Evolutionary conservation across 257 asterid species (phyloP).

Genomic region (Rubia yunnanensis): DNA sequence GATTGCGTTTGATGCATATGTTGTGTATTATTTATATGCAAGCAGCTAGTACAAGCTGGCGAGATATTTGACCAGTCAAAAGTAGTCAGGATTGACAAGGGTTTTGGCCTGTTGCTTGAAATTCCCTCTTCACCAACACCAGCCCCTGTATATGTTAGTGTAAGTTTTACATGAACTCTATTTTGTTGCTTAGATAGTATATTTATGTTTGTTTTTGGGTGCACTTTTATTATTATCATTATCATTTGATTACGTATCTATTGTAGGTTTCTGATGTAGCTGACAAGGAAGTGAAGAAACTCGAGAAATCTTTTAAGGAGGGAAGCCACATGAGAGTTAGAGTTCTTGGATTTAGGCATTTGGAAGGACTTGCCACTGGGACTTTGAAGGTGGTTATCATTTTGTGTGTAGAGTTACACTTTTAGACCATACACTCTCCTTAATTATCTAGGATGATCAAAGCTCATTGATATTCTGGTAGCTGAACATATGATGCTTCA

Average conservation of each 20-base stretch:
- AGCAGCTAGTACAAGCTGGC: slow-evolving; percentile 81
- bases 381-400: slow-evolving; percentile 52
- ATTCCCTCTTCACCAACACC: slow-evolving; percentile 66
- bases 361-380: slow-evolving; percentile 94
- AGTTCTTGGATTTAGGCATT: slow-evolving; percentile 73
- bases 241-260: slow-evolving; percentile 11
- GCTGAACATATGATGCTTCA: neutral
- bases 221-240: neutral
- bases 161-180: slow-evolving; percentile 24
- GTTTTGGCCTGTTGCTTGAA: slow-evolving; percentile 72
- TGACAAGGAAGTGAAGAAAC: slow-evolving; percentile 65
- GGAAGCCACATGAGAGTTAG: slow-evolving; percentile 73
- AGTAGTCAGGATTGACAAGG: slow-evolving; percentile 82
- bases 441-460: neutral
- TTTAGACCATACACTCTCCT: neutral
- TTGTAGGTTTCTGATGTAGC: slow-evolving; percentile 62
- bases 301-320: slow-evolving; percentile 77
- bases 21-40: slow-evolving; percentile 14
- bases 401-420: slow-evolving; percentile 7
- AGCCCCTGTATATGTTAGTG: slow-evolving; percentile 87
- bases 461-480: neutral
- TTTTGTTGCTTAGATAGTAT: neutral
- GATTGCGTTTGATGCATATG: slow-evolving; percentile 6
- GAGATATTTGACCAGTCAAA: slow-evolving; percentile 75
- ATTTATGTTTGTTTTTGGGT: neutral